These are phyloP conservation scores for Oryza brachyantha DNA, from an alignment of 176 grass and related monocot genomes.

Conservation along the genomic window DNA sequence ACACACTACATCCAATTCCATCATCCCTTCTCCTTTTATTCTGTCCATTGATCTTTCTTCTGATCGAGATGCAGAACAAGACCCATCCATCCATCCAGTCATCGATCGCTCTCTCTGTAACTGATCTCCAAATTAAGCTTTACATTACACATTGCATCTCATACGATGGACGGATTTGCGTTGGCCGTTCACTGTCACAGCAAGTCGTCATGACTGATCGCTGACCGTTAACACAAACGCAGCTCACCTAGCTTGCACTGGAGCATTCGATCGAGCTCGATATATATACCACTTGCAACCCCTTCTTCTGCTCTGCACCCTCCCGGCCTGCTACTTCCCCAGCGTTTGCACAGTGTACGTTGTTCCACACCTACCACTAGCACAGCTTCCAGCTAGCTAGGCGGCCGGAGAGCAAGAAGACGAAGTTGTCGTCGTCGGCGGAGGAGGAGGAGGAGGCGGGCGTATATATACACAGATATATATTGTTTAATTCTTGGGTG, in stretches of 20 bases:
- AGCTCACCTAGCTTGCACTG: no score
- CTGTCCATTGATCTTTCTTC: not conserved
- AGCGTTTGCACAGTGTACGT: not conserved
- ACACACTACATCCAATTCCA: not conserved
- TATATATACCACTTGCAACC: not conserved
- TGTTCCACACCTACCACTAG: not conserved
- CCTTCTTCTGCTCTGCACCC: not conserved
- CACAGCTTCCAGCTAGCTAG: not conserved
- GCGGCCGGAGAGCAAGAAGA: not conserved
- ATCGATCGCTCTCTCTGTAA: not conserved
- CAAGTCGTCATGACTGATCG: no score
- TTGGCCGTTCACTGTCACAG: not conserved
- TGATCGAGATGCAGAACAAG: not conserved
- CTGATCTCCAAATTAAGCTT: not conserved
- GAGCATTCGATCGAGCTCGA: no score
- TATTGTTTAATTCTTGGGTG: no score
- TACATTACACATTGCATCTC: no score
- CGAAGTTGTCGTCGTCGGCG: not conserved
- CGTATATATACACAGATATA: no score
- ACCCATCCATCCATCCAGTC: not conserved
- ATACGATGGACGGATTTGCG: not conserved
- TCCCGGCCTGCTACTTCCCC: not conserved
- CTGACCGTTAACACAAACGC: not conserved
- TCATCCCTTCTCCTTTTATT: not conserved
- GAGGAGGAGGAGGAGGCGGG: no score